These are phyloP conservation scores for Mucor velutinosus DNA, from an alignment of 371 early-diverging fungal species.

Conservation along the genomic window DNA sequence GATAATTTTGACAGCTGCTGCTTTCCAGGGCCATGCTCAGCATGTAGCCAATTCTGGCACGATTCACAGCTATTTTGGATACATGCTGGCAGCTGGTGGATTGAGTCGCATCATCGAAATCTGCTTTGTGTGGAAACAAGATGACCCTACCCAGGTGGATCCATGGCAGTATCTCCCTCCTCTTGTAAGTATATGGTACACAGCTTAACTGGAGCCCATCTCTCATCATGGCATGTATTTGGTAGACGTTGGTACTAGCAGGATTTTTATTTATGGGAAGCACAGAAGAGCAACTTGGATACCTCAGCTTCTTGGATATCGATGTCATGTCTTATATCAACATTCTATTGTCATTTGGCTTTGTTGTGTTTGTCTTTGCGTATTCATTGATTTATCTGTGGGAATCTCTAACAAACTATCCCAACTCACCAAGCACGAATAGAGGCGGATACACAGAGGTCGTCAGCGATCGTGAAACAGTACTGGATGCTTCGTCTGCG, in stretches of 20 bases:
- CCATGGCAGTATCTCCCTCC: constrained; percentile 55
- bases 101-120: constrained; percentile 63
- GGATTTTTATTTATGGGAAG: constrained; percentile 69
- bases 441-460: constrained; percentile 32
- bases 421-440: constrained; percentile 10
- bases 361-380: constrained; percentile 58
- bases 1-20: constrained; percentile 65
- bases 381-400: constrained; percentile 51
- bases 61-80: constrained; percentile 69
- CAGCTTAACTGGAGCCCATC: not conserved
- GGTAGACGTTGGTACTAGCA: constrained; percentile 54
- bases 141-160: constrained; percentile 31
- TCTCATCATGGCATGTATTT: not conserved
- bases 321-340: constrained; percentile 64
- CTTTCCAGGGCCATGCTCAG: constrained; percentile 65
- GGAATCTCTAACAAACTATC: constrained; percentile 40
- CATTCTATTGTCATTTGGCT: constrained; percentile 59
- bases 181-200: constrained; percentile 29
- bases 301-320: constrained; percentile 40
- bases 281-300: constrained; percentile 58
- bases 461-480: constrained; percentile 1
- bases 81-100: constrained; percentile 62
- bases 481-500: constrained; percentile 20
- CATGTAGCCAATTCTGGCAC: constrained; percentile 59
- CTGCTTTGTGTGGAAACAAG: constrained; percentile 56